phyloP scores from a whole-genome alignment of 306 rosid genomes.

The Vigna unguiculata region DNA sequence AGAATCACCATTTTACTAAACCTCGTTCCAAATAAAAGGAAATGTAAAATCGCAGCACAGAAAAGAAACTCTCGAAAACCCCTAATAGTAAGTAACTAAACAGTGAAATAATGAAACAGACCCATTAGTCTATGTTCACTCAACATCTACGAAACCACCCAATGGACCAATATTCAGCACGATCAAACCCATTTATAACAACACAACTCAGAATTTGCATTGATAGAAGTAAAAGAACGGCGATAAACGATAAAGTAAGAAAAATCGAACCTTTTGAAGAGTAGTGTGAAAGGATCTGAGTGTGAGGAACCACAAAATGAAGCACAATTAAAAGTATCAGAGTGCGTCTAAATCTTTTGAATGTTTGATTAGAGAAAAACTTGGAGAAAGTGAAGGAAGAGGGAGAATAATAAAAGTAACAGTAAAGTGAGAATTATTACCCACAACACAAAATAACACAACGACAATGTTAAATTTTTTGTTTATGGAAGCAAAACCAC shows the following conservation, averaged over 20 bases:
- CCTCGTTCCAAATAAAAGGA: not conserved
- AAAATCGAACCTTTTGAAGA: slow-evolving; percentile 29
- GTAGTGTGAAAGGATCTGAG: slow-evolving; percentile 48
- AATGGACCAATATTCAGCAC: not conserved
- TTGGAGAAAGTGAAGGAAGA: slow-evolving; percentile 19
- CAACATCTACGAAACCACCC: not conserved
- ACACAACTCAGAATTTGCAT: slow-evolving; percentile 15
- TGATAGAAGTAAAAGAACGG: slow-evolving; percentile 14
- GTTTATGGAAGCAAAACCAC: slow-evolving; percentile 35
- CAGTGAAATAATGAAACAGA: slow-evolving; percentile 15
- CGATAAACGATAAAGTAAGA: not conserved
- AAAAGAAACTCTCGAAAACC: slow-evolving; percentile 13
- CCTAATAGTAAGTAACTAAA: slow-evolving; percentile 13
- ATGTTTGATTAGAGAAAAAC: slow-evolving; percentile 10
- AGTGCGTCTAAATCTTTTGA: not conserved
- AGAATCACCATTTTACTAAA: slow-evolving; percentile 26
- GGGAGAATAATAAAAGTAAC: slow-evolving; percentile 26
- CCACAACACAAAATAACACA: not conserved
- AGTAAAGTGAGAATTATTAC: slow-evolving; percentile 36
- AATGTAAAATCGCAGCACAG: slow-evolving; percentile 3
- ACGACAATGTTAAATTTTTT: not conserved
- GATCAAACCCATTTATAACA: slow-evolving; percentile 26
- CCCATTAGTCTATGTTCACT: not conserved
- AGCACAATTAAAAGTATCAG: slow-evolving; percentile 6
- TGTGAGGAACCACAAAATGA: not conserved